Evolutionary conservation across 164 flowering plant species (phyloP).

Genomic region (Vitis cinerea): DNA sequence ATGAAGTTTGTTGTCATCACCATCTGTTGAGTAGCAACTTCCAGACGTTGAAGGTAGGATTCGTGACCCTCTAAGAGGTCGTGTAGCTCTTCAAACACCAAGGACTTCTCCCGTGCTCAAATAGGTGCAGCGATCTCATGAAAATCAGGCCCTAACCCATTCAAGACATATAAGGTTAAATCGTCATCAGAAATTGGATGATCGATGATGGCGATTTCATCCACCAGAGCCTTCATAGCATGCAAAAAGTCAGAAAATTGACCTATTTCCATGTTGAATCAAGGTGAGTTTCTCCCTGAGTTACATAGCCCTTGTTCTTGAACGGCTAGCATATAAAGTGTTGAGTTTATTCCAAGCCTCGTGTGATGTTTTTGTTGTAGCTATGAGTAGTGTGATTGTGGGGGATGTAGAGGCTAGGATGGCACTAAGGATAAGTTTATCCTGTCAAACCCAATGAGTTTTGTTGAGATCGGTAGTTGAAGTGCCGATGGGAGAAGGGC

Average conservation of each 20-base stretch:
- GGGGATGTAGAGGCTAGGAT: too few relatives aligned
- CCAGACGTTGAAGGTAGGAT: not conserved
- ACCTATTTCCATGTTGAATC: not conserved
- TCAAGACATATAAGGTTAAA: not conserved
- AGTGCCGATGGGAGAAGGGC: too few relatives aligned
- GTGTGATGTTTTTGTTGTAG: too few relatives aligned
- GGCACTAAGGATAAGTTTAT: too few relatives aligned
- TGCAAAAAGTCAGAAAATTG: not conserved
- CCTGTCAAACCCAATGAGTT: too few relatives aligned
- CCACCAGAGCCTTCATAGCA: not conserved
- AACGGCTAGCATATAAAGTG: not conserved
- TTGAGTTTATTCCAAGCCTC: too few relatives aligned
- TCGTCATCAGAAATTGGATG: too few relatives aligned
- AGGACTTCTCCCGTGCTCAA: not conserved
- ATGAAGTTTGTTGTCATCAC: not conserved
- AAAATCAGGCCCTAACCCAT: not conserved
- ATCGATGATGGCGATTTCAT: too few relatives aligned
- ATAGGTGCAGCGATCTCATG: not conserved
- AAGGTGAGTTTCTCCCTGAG: not conserved
- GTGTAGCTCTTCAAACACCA: not conserved
- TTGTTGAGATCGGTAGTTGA: too few relatives aligned
- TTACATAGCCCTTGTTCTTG: not conserved
- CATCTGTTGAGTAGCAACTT: not conserved
- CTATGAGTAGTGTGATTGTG: too few relatives aligned
- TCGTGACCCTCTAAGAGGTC: not conserved